These are phyloP conservation scores for Candida taoyuanica DNA, from an alignment of 805 yeast genomes.

Conservation along the genomic window DNA sequence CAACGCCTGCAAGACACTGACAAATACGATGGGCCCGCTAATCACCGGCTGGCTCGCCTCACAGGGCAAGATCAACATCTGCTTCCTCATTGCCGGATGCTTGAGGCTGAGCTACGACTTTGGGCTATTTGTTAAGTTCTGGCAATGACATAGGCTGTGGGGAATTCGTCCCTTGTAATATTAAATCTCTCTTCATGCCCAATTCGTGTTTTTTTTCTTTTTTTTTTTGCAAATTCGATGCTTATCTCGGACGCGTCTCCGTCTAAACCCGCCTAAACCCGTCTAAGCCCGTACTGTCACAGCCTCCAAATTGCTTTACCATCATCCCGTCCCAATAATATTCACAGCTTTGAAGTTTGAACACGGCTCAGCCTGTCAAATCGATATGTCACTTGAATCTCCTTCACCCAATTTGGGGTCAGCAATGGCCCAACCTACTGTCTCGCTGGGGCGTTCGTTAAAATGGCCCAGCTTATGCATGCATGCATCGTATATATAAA, in stretches of 20 bases:
- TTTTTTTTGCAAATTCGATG: too few species aligned
- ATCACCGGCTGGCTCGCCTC: constrained; percentile 38
- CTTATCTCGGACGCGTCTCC: too few species aligned
- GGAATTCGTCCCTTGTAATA: not conserved
- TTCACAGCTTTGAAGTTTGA: too few species aligned
- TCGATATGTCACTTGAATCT: too few species aligned
- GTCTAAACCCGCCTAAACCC: too few species aligned
- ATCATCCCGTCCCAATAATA: too few species aligned
- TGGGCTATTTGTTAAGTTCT: constrained; percentile 32
- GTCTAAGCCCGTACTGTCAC: too few species aligned
- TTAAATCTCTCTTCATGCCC: not conserved
- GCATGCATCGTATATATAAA: not conserved
- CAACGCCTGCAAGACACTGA: constrained; percentile 39
- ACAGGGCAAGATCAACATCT: constrained; percentile 35
- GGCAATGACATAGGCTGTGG: constrained; percentile 13
- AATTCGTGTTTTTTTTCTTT: too few species aligned
- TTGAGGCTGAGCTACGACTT: constrained; percentile 38
- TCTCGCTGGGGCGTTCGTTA: not conserved
- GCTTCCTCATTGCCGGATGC: constrained; percentile 38
- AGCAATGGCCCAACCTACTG: too few species aligned
- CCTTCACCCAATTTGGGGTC: too few species aligned
- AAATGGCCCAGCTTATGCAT: not conserved
- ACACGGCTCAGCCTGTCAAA: too few species aligned
- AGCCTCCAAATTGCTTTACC: too few species aligned
- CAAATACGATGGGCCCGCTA: constrained; percentile 39